Evolutionary conservation across 805 yeast species (phyloP).

Genomic region (Yarrowia hollandica): DNA sequence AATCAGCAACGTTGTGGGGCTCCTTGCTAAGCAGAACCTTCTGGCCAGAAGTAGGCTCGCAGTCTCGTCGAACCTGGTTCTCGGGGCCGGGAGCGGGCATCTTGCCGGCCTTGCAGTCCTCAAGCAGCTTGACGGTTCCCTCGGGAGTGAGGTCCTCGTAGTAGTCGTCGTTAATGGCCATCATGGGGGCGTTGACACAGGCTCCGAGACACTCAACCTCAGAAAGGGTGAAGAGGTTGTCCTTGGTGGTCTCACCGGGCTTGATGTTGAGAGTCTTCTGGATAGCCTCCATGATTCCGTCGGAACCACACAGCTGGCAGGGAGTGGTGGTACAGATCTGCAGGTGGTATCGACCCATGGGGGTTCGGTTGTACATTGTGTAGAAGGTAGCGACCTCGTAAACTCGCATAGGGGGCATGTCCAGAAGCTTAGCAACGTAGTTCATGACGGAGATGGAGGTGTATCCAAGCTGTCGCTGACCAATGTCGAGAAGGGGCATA

Average conservation of each 20-base stretch:
- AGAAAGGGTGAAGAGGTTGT: slow-evolving; percentile 73
- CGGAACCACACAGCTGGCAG: slow-evolving; percentile 81
- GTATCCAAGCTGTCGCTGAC: slow-evolving; percentile 84
- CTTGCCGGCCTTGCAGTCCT: slow-evolving; percentile 64
- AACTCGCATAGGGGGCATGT: slow-evolving; percentile 93
- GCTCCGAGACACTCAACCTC: slow-evolving; percentile 93
- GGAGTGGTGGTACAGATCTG: slow-evolving; percentile 91
- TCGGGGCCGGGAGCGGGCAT: slow-evolving; percentile 68
- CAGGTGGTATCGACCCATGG: slow-evolving; percentile 80
- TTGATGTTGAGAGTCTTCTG: slow-evolving; percentile 58
- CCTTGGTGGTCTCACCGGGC: slow-evolving; percentile 77
- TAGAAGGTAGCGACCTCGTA: slow-evolving; percentile 90
- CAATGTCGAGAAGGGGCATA: slow-evolving; percentile 83
- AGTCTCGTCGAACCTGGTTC: slow-evolving; percentile 58
- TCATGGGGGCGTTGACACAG: slow-evolving; percentile 88
- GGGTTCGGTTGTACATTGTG: slow-evolving; percentile 85
- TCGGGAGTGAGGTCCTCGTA: slow-evolving; percentile 78
- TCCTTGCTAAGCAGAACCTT: slow-evolving; percentile 59
- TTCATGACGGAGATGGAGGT: slow-evolving; percentile 87
- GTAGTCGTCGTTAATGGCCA: slow-evolving; percentile 79
- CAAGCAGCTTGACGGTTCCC: slow-evolving; percentile 58
- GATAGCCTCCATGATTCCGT: slow-evolving; percentile 72
- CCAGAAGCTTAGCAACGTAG: slow-evolving; percentile 78
- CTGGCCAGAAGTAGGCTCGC: slow-evolving; percentile 76
- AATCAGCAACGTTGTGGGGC: slow-evolving; percentile 66